phyloP scores from a whole-genome alignment of 108 stramenopile species.

The Cylindrotheca fusiformis region DNA sequence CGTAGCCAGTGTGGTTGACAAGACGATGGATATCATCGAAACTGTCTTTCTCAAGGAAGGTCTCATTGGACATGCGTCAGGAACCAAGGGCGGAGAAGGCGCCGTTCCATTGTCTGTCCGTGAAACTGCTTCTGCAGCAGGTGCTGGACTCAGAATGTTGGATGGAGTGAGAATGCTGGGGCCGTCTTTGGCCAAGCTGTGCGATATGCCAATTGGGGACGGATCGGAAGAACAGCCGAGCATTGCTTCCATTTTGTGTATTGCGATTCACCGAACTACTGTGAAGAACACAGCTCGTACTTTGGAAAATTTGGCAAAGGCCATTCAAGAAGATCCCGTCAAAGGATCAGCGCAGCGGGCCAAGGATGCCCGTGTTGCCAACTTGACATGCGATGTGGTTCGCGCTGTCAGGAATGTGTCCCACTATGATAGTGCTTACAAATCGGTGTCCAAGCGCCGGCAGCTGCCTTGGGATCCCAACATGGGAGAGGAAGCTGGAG shows the following conservation, averaged over 20 bases:
- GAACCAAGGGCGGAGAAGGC: conserved; percentile 14
- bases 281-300: conserved; percentile 83
- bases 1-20: conserved; percentile 66
- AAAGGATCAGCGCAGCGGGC: conserved; percentile 68
- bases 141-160: conserved; percentile 78
- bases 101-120: conserved; percentile 50
- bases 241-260: conserved; percentile 77
- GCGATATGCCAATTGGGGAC: conserved; percentile 62
- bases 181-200: conserved; percentile 82
- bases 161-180: conserved; percentile 89
- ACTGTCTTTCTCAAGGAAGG: conserved; percentile 83
- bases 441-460: conserved; percentile 69
- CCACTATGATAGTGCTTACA: conserved; percentile 85
- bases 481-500: conserved; percentile 80
- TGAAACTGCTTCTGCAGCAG: conserved; percentile 68
- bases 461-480: conserved; percentile 81
- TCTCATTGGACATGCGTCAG: conserved; percentile 50
- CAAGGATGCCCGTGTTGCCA: conserved; percentile 71
- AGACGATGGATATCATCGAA: conserved; percentile 82
- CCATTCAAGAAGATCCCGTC: conserved; percentile 76
- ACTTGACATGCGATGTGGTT: conserved; percentile 74
- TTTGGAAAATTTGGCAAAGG: conserved; percentile 81
- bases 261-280: conserved; percentile 84
- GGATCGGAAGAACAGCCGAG: conserved; percentile 45
- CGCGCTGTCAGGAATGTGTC: conserved; percentile 76